Evolutionary conservation across 129 eudicot species (phyloP).

Genomic region (Sambucus nigra): DNA sequence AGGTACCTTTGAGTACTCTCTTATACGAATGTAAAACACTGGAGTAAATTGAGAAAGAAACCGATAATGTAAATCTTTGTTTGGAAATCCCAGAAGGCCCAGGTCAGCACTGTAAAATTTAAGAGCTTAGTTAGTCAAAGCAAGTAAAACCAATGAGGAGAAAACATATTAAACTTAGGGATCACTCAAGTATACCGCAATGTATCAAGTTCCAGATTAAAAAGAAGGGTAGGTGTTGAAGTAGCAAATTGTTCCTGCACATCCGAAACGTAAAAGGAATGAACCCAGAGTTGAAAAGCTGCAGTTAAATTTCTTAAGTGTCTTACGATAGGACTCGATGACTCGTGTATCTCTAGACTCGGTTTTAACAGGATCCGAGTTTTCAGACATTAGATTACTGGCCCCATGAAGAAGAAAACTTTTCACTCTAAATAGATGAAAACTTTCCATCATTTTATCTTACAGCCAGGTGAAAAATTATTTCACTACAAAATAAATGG

Average conservation of each 20-base stretch:
- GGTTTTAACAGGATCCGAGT: too few relatives aligned
- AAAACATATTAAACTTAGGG: not conserved
- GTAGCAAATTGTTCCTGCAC: slow-evolving; percentile 75
- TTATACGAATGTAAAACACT: slow-evolving; percentile 76
- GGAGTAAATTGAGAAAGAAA: slow-evolving; percentile 93
- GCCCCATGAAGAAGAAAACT: too few relatives aligned
- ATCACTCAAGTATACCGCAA: slow-evolving; percentile 43
- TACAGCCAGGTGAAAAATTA: too few relatives aligned
- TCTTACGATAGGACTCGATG: too few relatives aligned
- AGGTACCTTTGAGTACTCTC: slow-evolving; percentile 92
- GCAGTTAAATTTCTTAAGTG: too few relatives aligned
- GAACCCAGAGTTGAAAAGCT: not conserved
- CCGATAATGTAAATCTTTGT: slow-evolving; percentile 80
- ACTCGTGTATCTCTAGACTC: too few relatives aligned
- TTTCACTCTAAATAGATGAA: too few relatives aligned
- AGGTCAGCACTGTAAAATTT: slow-evolving; percentile 71
- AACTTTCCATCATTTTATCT: too few relatives aligned
- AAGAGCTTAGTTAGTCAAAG: slow-evolving; percentile 9
- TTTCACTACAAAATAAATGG: too few relatives aligned
- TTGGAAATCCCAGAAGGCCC: slow-evolving; percentile 89
- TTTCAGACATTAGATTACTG: too few relatives aligned
- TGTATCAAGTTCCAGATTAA: slow-evolving; percentile 94
- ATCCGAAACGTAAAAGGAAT: not conserved
- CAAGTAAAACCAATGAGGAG: slow-evolving; percentile 1
- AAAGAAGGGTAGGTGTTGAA: slow-evolving; percentile 80